Evolutionary conservation across 2,329 filamentous ascomycete species (phyloP).

Genomic region (Ceratocystis lukuohia): DNA sequence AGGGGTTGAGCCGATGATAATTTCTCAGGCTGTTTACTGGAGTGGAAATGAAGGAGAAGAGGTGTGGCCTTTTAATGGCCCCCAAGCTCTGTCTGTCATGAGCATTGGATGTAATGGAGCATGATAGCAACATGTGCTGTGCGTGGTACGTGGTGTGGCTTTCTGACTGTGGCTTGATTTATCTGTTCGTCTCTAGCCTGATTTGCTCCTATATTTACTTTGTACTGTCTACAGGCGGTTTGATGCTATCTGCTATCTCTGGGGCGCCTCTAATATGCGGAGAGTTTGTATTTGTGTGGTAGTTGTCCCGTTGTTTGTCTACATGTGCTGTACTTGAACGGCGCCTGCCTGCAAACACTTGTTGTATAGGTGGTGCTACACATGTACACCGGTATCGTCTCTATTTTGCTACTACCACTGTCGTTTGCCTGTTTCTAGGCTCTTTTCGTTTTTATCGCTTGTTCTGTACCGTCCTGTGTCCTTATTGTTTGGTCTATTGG

Average conservation of each 20-base stretch:
- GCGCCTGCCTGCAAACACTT: background rate
- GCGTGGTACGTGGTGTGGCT: too few relatives aligned
- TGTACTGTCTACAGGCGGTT: too few relatives aligned
- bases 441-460: background rate
- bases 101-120: too few relatives aligned
- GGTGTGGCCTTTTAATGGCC: background rate
- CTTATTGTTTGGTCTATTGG: background rate
- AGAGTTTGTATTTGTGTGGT: background rate
- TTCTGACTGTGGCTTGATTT: too few relatives aligned
- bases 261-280: background rate
- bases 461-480: background rate
- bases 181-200: too few relatives aligned
- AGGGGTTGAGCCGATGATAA: conserved; percentile 4
- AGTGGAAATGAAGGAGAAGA: background rate
- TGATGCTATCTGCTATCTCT: background rate
- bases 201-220: too few relatives aligned
- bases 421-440: background rate
- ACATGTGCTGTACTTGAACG: background rate
- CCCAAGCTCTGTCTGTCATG: background rate
- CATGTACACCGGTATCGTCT: background rate
- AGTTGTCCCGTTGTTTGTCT: background rate
- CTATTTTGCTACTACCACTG: background rate
- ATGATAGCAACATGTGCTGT: too few relatives aligned
- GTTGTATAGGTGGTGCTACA: background rate
- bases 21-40: background rate